phyloP scores from a whole-genome alignment of 2,329 filamentous ascomycete species.

The Tolypocladium capitatum region DNA sequence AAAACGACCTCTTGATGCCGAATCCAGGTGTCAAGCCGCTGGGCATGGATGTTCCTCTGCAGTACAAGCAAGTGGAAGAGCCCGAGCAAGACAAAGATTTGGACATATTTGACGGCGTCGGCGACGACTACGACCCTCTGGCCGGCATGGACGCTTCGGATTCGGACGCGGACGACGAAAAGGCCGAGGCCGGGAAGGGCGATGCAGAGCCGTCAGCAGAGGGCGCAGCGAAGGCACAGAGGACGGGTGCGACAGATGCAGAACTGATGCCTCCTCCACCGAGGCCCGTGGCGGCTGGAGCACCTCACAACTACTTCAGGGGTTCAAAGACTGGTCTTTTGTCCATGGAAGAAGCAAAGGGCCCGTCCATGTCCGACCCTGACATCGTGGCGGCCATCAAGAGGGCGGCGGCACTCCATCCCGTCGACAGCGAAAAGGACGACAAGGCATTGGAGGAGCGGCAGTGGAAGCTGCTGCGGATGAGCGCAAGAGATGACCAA shows the following conservation, averaged over 20 bases:
- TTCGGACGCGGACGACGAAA: slow-evolving; percentile 30
- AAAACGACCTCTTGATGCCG: slow-evolving; percentile 34
- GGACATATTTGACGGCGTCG: slow-evolving; percentile 53
- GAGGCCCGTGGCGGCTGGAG: slow-evolving; percentile 22
- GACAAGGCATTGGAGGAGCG: slow-evolving; percentile 50
- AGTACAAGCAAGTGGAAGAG: slow-evolving; percentile 34
- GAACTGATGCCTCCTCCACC: slow-evolving; percentile 34
- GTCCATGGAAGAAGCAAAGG: slow-evolving; percentile 35
- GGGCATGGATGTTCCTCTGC: slow-evolving; percentile 53
- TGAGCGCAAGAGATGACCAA: slow-evolving; percentile 66
- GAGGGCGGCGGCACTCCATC: slow-evolving; percentile 59
- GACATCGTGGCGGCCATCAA: slow-evolving; percentile 73
- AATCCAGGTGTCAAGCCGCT: slow-evolving; percentile 43
- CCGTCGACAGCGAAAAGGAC: slow-evolving; percentile 25
- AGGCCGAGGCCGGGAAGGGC: slow-evolving; percentile 21
- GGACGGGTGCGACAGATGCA: slow-evolving; percentile 6
- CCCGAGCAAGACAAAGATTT: slow-evolving; percentile 41
- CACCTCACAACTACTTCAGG: slow-evolving; percentile 48
- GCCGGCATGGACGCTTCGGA: slow-evolving; percentile 39
- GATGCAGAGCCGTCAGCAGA: slow-evolving; percentile 8
- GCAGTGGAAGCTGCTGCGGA: slow-evolving; percentile 60
- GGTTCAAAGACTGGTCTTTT: slow-evolving; percentile 41
- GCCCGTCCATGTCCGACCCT: slow-evolving; percentile 55
- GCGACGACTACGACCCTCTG: slow-evolving; percentile 54
- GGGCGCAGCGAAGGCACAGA: slow-evolving; percentile 3